A percentile compares a stretch with the other conserved stretches of the same genome.
phyloP scores from a whole-genome alignment of 129 eudicot genomes.

The Smallanthus sonchifolius region DNA sequence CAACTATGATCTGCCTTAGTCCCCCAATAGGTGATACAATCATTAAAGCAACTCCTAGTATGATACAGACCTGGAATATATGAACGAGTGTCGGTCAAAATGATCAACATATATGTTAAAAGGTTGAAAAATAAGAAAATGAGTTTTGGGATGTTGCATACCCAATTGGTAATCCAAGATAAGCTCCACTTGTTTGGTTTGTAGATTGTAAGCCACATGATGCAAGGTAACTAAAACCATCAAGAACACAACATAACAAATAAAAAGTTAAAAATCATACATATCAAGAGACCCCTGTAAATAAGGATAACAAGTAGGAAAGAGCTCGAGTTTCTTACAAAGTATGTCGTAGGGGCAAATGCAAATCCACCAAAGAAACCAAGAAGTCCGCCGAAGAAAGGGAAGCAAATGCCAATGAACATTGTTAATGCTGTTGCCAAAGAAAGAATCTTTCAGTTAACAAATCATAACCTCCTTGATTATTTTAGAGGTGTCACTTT shows the following conservation, averaged over 20 bases:
- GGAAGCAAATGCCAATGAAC: constrained; percentile 9
- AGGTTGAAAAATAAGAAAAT: constrained; percentile 1
- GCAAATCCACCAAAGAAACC: constrained; percentile 67
- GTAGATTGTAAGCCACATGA: constrained; percentile 70
- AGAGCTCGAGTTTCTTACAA: constrained; percentile 27
- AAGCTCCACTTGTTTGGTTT: constrained; percentile 47
- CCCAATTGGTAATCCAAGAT: constrained; percentile 41
- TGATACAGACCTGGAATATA: constrained; percentile 53
- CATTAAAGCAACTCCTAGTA: constrained; percentile 55
- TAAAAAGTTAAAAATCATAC: neutral
- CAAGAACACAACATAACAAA: neutral
- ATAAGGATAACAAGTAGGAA: neutral
- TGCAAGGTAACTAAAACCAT: constrained; percentile 62
- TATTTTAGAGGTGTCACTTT: neutral
- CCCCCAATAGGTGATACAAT: constrained; percentile 75
- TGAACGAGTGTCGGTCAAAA: neutral
- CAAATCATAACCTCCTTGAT: neutral
- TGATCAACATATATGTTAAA: neutral
- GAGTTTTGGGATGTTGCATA: constrained; percentile 16
- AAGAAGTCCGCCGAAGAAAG: constrained; percentile 46
- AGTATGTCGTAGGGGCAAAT: constrained; percentile 59
- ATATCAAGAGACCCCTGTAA: neutral
- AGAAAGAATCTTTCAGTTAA: neutral
- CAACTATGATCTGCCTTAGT: constrained; percentile 57
- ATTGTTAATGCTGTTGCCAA: constrained; percentile 9